Base-by-base conservation (phyloP, 2,329 filamentous ascomycete genomes). In the Neonectria ditissima region DNA sequence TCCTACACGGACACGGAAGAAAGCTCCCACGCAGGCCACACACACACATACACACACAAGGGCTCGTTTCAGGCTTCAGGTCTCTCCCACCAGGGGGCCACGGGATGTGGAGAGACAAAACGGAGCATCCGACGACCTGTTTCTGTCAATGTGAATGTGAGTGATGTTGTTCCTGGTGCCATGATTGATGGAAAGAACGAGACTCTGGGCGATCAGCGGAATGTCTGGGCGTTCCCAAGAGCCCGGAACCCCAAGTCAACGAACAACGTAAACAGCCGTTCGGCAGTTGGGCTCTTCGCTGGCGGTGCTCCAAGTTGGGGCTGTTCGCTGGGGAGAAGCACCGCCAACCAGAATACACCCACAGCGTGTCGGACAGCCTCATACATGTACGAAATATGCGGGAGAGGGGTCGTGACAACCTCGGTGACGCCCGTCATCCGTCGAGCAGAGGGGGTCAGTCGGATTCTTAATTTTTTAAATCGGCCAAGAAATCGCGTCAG, bases 351-450 rank as follows among this genome's bases (percentile, higher is more conserved):
- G 18, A 24, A 13, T 32, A 39, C 59, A 48, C 54, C 54, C 54
- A 50, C 20, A 58, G 57, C 37, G 24, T 16, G 10, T 37, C 18
- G 20, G 48, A 48, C 54, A 52, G 54, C 59, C 53, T 50, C 43
- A 43, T 52, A 41, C 54, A 41, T 58, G 41, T 37, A 24, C 45
- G 39, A 30, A 53, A 57, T 62, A 62, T 62, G 59, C 59, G 53
- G n/a, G 47, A 48, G 54, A 57, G 55, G 28, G 37, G 30, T 54
- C 48, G 41, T 51, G 47, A 62, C 18, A 53, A 43, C 50, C 14
- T 54, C 41, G 32, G 9, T 14, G 41, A 58, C 55, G 59, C 59
- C 30, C 32, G 54, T 54, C 41, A 58, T 58, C 43, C 18, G 3
- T 18, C 34, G 18, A 26, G 16, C 28, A 50, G 18, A 50, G n/a